These are phyloP conservation scores for Mycena vulgaris DNA, from an alignment of 768 basidiomycete genomes.

Conservation along the genomic window DNA sequence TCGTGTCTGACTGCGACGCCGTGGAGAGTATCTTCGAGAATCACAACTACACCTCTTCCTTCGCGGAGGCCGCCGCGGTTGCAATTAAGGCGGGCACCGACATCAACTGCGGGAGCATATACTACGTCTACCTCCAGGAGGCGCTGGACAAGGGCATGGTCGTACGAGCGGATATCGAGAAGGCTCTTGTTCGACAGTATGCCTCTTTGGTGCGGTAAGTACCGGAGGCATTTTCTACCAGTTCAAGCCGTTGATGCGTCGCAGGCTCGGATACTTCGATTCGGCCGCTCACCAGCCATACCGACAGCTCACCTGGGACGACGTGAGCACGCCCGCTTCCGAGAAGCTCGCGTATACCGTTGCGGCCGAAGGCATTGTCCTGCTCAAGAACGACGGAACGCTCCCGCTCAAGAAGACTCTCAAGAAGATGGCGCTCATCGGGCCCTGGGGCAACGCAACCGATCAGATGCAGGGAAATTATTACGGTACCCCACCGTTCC, in stretches of 20 bases:
- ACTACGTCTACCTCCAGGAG: constrained; percentile 58
- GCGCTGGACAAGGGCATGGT: constrained; percentile 67
- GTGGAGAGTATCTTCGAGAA: constrained; percentile 61
- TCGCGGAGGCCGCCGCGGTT: constrained; percentile 63
- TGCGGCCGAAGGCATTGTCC: constrained; percentile 69
- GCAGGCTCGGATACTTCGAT: constrained; percentile 73
- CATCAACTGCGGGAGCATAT: constrained; percentile 68
- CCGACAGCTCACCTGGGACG: constrained; percentile 63
- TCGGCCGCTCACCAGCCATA: constrained; percentile 64
- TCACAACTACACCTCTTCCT: constrained; percentile 64
- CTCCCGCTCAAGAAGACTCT: constrained; percentile 65
- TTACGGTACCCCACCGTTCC: constrained; percentile 66
- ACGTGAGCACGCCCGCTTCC: constrained; percentile 64
- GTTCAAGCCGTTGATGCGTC: neutral
- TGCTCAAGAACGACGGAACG: constrained; percentile 76
- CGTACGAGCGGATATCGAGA: constrained; percentile 60
- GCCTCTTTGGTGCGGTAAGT: constrained; percentile 69
- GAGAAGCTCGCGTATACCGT: constrained; percentile 67
- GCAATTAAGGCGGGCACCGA: constrained; percentile 69
- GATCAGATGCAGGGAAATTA: constrained; percentile 73
- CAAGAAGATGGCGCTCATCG: constrained; percentile 70
- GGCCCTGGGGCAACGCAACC: constrained; percentile 72
- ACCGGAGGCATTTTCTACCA: neutral
- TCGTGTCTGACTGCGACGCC: constrained; percentile 72
- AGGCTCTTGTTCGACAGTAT: constrained; percentile 63